Base-by-base conservation (phyloP, 495 filamentous ascomycete genomes). In the Lophiotrema nucula region DNA sequence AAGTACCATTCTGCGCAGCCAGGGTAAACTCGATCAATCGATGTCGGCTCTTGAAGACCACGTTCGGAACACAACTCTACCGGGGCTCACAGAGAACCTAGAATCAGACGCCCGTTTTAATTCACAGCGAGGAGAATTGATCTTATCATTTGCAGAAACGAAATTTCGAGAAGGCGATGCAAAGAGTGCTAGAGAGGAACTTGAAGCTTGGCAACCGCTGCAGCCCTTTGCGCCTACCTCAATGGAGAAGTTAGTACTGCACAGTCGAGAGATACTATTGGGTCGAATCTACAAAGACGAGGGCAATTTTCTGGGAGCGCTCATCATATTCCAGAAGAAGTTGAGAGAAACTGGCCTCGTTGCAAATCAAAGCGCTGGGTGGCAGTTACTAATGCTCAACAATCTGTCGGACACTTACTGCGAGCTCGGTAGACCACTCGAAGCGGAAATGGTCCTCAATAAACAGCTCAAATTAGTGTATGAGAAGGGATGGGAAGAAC, bases 41-140 rank as follows among this genome's bases (percentile, higher is more conserved):
- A 21, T 47, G 13, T 10, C 18, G 10, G 22, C 44, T 4, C 15
- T 47, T 11, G 44, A 22, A 10, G 23, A 47, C 23, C 22, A 47
- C 16, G 21, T 47, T 16, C 4, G 16, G 6, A 10, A 4, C 6
- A 47, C 44, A 5, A 47, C 16, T 10, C 22, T 47, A 21, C 44
- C 15, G 18, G 22, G 22, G 10, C 15, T 25, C 11, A 10, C 11
- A 6, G 16, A 11, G 26, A 26, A 25, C 44, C 22, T 47, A 8
- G 44, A 47, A 21, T 47, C 44, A 47, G 22, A 47, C 16, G 21
- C 44, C 26, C 22, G 44, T 21, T 47, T 4, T 16, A 47, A 47
- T 47, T 16, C 44, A 10, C 44, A 47, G 23, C 44, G 44, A 4
- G 44, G 44, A 23, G 22, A 21, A 26, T 23, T 47, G 18, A 47